Evolutionary conservation across 768 basidiomycete genomes (phyloP).

Genomic region (Boletus subparvulus): DNA sequence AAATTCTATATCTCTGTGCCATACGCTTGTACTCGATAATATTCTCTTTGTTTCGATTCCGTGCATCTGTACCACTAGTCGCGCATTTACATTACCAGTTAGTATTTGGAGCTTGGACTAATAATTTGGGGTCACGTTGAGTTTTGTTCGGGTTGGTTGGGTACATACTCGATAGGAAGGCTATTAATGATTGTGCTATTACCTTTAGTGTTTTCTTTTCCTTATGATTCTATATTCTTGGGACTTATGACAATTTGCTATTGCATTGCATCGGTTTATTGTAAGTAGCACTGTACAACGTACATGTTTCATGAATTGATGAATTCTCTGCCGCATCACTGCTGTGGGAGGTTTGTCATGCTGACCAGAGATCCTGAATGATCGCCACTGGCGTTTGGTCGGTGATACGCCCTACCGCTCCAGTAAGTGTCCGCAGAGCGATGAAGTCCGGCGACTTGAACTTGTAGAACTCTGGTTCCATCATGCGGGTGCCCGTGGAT

Average conservation of each 20-base stretch:
- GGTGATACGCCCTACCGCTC: conserved; percentile 4
- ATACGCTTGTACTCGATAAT: conserved; percentile 36
- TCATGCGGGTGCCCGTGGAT: conserved; percentile 11
- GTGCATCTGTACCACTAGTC: conserved; percentile 36
- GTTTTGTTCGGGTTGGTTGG: conserved; percentile 29
- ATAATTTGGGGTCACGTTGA: conserved; percentile 32
- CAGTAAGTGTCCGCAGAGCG: neutral
- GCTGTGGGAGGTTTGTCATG: neutral
- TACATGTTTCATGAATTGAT: conserved; percentile 14
- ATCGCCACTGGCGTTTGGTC: neutral
- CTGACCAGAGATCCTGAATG: neutral
- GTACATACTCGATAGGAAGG: conserved; percentile 30
- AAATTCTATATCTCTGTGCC: conserved; percentile 30
- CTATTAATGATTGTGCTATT: conserved; percentile 31
- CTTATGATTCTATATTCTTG: conserved; percentile 32
- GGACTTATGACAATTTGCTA: conserved; percentile 24
- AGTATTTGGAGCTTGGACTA: conserved; percentile 35
- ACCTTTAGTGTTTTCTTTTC: conserved; percentile 17
- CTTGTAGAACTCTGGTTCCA: neutral
- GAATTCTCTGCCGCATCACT: neutral
- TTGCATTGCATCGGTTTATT: conserved; percentile 31
- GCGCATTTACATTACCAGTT: conserved; percentile 37
- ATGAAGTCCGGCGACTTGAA: conserved; percentile 1
- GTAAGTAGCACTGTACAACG: conserved; percentile 31
- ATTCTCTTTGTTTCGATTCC: conserved; percentile 22